Percentiles rank a stretch among this genome's conserved stretches.
Conservation (phyloP, 169 alveolate genomes). For the Eimeria praecox region DNA sequence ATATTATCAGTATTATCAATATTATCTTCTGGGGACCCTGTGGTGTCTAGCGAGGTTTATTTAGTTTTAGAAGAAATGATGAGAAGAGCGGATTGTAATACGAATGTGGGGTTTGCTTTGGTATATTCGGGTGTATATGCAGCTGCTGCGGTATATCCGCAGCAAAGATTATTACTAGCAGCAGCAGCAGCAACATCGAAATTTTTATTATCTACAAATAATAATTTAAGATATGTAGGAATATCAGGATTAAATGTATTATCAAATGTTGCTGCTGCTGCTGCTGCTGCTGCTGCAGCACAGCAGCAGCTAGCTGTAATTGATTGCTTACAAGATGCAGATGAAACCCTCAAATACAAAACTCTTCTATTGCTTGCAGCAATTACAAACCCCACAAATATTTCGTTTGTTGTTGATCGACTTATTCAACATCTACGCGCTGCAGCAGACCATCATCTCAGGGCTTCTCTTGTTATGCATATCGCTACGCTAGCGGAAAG, state of each 20-base stretch:
- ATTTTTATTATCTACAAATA: constrained; percentile 90
- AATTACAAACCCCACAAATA: constrained; percentile 97
- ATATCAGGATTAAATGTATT: constrained; percentile 94
- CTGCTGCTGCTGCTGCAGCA: constrained; percentile 95
- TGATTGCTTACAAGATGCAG: constrained; percentile 98
- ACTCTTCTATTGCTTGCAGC: constrained; percentile 93
- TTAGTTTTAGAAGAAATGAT: constrained; percentile 92
- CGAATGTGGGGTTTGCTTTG: constrained; percentile 95
- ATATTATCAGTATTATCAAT: constrained; percentile 85
- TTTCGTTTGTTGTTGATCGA: constrained; percentile 94
- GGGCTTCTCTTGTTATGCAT: constrained; percentile 92
- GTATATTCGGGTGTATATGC: constrained; percentile 95
- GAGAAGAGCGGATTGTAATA: constrained; percentile 93
- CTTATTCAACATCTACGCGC: constrained; percentile 92
- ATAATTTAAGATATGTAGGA: constrained; percentile 95
- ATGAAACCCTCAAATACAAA: constrained; percentile 96
- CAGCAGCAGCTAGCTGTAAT: constrained; percentile 84
- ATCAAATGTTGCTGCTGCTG: constrained; percentile 92
- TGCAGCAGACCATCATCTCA: constrained; percentile 91
- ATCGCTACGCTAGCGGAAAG: constrained; percentile 93
- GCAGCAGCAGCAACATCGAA: constrained; percentile 95
- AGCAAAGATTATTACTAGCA: constrained; percentile 91
- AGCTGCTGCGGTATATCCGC: constrained; percentile 94
- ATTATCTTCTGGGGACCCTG: constrained; percentile 93
- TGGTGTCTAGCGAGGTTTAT: constrained; percentile 93